phyloP scores from a whole-genome alignment of 2,329 filamentous ascomycete genomes.

The Epichloe glyceriae region DNA sequence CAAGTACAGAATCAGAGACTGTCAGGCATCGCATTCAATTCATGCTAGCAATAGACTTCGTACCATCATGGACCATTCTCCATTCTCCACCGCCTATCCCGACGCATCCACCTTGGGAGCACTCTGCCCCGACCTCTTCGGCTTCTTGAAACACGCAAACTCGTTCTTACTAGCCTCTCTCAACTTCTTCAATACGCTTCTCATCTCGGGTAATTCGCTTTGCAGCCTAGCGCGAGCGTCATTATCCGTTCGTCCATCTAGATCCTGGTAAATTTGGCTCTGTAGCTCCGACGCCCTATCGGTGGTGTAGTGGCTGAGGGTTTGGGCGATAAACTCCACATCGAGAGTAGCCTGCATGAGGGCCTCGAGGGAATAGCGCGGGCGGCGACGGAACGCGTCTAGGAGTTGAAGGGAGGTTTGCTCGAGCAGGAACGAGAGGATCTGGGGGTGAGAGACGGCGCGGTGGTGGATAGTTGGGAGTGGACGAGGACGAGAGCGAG shows the following conservation, averaged over 20 bases:
- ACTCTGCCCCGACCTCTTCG: conserved; percentile 30
- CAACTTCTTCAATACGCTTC: conserved; percentile 70
- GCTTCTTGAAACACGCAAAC: conserved; percentile 73
- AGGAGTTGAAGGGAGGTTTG: conserved; percentile 70
- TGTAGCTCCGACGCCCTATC: conserved; percentile 71
- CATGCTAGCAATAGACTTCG: neutral
- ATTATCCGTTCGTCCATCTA: conserved; percentile 82
- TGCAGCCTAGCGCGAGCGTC: conserved; percentile 69
- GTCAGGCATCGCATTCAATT: neutral
- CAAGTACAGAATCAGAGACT: too few species aligned
- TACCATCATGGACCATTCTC: neutral
- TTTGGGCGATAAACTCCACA: conserved; percentile 93
- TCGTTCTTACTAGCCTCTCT: conserved; percentile 72
- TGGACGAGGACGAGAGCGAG: conserved; percentile 82
- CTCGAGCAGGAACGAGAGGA: conserved; percentile 79
- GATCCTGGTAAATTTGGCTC: conserved; percentile 79
- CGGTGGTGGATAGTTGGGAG: conserved; percentile 73
- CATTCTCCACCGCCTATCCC: neutral
- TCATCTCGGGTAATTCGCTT: conserved; percentile 80
- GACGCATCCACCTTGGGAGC: conserved; percentile 21
- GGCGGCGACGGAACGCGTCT: conserved; percentile 57
- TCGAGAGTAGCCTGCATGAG: conserved; percentile 97
- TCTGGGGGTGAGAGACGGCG: conserved; percentile 62
- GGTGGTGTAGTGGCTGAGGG: conserved; percentile 77
- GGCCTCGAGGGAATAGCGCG: conserved; percentile 60